Conservation (phyloP, 768 basidiomycete genomes). For the Rubroboletus satanas region DNA sequence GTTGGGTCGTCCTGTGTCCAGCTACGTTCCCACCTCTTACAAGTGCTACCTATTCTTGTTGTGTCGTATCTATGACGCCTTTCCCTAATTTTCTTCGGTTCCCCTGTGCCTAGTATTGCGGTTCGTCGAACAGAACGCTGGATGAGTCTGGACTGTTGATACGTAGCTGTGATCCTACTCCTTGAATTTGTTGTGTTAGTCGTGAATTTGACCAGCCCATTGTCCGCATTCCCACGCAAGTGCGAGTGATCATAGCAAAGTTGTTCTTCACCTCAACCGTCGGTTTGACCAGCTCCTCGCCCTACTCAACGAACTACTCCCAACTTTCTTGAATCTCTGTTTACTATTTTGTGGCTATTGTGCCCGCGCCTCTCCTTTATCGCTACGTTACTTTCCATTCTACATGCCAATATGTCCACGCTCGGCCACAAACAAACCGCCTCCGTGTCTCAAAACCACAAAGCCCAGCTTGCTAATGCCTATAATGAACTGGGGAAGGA, state of each 20-base stretch:
- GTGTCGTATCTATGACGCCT: slow-evolving; percentile 45
- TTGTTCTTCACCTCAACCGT: slow-evolving; percentile 13
- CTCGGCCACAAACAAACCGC: slow-evolving; percentile 58
- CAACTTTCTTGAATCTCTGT: slow-evolving; percentile 18
- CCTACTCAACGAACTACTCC: slow-evolving; percentile 4
- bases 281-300: background rate
- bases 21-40: slow-evolving; percentile 4
- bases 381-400: slow-evolving; percentile 24
- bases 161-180: slow-evolving; percentile 17
- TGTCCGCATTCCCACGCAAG: slow-evolving; percentile 18
- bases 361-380: slow-evolving; percentile 37
- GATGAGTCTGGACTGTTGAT: slow-evolving; percentile 23
- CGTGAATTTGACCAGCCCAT: background rate
- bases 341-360: slow-evolving; percentile 26
- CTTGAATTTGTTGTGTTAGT: slow-evolving; percentile 26
- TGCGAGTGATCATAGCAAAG: slow-evolving; percentile 6
- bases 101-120: slow-evolving; percentile 18
- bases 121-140: slow-evolving; percentile 12
- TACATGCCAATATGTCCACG: slow-evolving; percentile 42
- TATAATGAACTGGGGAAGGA: slow-evolving; percentile 98
- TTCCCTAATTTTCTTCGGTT: slow-evolving; percentile 28
- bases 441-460: slow-evolving; percentile 70
- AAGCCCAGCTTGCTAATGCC: slow-evolving; percentile 87
- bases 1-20: background rate
- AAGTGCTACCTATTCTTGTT: slow-evolving; percentile 24